Percentiles rank a stretch among this genome's conserved stretches.
phyloP scores from a whole-genome alignment of 1,284 basidiomycete species.

The Rhodotorula sp. region DNA sequence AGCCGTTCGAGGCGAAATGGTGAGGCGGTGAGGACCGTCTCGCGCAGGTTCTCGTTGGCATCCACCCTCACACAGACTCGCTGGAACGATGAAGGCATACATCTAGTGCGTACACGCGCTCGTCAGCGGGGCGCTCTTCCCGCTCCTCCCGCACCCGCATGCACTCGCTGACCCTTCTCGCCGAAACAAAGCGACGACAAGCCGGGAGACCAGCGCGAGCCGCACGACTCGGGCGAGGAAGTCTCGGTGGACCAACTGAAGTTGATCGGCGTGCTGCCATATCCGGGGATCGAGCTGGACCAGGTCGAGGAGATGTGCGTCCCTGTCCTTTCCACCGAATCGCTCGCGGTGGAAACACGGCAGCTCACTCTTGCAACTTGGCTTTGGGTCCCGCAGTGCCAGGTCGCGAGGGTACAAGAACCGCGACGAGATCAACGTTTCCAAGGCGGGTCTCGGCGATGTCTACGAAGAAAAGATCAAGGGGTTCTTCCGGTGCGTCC shows the following conservation, averaged over 20 bases:
- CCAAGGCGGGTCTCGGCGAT: constrained; percentile 70
- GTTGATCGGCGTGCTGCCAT: constrained; percentile 60
- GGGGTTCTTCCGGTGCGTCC: constrained; percentile 70
- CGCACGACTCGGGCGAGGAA: constrained; percentile 65
- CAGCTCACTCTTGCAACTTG: background rate
- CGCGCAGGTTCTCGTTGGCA: too few relatives aligned
- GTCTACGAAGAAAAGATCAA: constrained; percentile 74
- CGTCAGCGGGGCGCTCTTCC: too few relatives aligned
- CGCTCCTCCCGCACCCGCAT: background rate
- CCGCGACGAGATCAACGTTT: constrained; percentile 63
- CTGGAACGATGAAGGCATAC: constrained; percentile 9
- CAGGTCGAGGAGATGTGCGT: constrained; percentile 54
- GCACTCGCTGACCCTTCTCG: background rate
- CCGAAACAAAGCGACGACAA: constrained; percentile 27
- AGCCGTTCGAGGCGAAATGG: too few relatives aligned
- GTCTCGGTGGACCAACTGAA: constrained; percentile 58
- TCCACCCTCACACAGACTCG: too few relatives aligned
- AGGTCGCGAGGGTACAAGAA: constrained; percentile 71
- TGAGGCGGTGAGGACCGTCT: too few relatives aligned
- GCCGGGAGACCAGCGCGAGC: constrained; percentile 69
- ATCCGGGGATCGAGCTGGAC: constrained; percentile 63
- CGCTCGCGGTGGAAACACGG: too few relatives aligned
- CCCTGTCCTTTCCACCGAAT: background rate
- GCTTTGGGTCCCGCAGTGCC: constrained; percentile 49
- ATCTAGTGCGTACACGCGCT: constrained; percentile 5